Base-by-base conservation (phyloP, 2,329 filamentous ascomycete species). In the Epichloe hybrida region DNA sequence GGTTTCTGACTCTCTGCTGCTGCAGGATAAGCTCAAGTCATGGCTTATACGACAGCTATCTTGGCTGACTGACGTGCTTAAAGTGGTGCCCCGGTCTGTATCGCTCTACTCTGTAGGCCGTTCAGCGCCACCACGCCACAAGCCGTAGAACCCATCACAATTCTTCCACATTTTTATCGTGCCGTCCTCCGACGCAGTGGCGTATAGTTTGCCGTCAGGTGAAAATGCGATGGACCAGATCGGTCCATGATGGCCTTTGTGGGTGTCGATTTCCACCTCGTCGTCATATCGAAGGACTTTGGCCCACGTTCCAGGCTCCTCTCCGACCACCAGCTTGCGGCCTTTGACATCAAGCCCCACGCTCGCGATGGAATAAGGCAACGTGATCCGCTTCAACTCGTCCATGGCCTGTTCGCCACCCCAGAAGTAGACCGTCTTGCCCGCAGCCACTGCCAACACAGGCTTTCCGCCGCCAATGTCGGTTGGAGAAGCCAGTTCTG, bases 171-270 rank as follows among this genome's bases (percentile, higher is more conserved):
- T 74, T 71, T 98, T 98, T 66, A 98, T 94, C 0, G 93, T 98
- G 40, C 93, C 93, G 61, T 98, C 93, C 65, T 98, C 93, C 46
- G 90, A 96, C 34, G 88, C 93, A 1, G 93, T 98, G 1, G 90
- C 93, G 64, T 97, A 98, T 7, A 98, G 73, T 64, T 95, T 96
- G 45, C 90, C 90, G 62, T 98, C 93, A 0, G 93, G 93, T 0
- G 90, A 93, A 68, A 95, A 98, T 51, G 85, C 84, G 53, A 94
- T 83, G 5, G 89, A 95, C 93, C 93, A 98, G 55, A 98, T 93
- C 1, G 91, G 91, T 2, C 93, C 93, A 62, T 98, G 93, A 59
- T 98, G 93, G 23, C 93, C 93, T 69, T 96, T 96, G 71, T 95
- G 88, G 12, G 91, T 84, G 65, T 97, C 93, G 42, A 96, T 72